These are phyloP conservation scores for Mycoemilia scoparia DNA, from an alignment of 192 early-diverging fungal genomes.

Conservation along the genomic window DNA sequence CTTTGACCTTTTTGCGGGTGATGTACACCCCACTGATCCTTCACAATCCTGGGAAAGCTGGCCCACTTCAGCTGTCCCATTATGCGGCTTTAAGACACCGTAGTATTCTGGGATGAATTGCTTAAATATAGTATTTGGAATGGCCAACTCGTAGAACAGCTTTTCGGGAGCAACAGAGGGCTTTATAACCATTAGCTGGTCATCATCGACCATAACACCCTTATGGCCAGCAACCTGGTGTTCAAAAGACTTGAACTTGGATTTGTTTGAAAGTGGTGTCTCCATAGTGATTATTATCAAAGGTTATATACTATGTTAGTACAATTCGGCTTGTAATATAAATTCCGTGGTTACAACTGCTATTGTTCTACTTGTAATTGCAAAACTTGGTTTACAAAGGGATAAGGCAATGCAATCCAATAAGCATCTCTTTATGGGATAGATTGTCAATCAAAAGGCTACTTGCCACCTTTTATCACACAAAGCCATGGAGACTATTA, in stretches of 20 bases:
- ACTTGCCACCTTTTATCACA: too few relatives aligned
- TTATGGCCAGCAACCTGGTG: slow-evolving; percentile 74
- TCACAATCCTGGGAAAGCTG: not conserved
- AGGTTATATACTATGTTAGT: too few relatives aligned
- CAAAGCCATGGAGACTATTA: too few relatives aligned
- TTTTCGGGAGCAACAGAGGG: slow-evolving; percentile 41
- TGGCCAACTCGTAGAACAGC: slow-evolving; percentile 51
- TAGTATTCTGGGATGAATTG: slow-evolving; percentile 51
- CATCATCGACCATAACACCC: slow-evolving; percentile 37
- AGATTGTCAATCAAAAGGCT: too few relatives aligned
- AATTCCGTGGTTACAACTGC: too few relatives aligned
- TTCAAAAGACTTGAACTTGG: slow-evolving; percentile 20
- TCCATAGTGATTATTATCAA: too few relatives aligned
- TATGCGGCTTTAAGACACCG: slow-evolving; percentile 29
- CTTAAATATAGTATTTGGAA: slow-evolving; percentile 26
- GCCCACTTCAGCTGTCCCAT: not conserved
- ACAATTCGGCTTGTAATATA: too few relatives aligned
- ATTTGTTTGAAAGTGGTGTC: too few relatives aligned
- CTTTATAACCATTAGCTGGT: slow-evolving; percentile 53
- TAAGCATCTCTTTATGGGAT: too few relatives aligned
- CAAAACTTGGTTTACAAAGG: too few relatives aligned
- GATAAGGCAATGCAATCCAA: too few relatives aligned
- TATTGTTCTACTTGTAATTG: too few relatives aligned
- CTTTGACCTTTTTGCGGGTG: not conserved
- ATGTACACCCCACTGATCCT: not conserved